Percentiles rank a stretch among this genome's conserved stretches.
These are phyloP conservation scores for Amanita brunnescens DNA, from an alignment of 768 basidiomycete genomes.

Conservation along the genomic window DNA sequence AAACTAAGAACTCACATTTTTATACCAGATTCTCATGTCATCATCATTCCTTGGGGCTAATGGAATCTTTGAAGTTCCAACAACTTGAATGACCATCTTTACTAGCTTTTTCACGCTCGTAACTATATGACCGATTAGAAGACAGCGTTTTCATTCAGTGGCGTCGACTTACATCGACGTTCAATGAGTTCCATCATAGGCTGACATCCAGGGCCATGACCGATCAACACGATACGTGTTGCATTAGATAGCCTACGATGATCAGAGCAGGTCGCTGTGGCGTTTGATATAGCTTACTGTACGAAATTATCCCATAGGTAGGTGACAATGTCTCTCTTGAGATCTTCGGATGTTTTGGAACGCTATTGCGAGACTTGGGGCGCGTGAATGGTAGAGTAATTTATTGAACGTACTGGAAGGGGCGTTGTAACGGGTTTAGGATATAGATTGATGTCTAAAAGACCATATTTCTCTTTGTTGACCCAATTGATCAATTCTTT, in stretches of 20 bases:
- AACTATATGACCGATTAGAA: not conserved
- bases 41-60: slow-evolving; percentile 45
- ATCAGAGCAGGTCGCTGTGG: not conserved
- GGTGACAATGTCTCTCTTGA: slow-evolving; percentile 50
- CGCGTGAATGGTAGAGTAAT: not conserved
- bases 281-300: slow-evolving; percentile 47
- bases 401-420: slow-evolving; percentile 6
- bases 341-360: slow-evolving; percentile 32
- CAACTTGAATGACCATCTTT: slow-evolving; percentile 69
- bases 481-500: slow-evolving; percentile 77
- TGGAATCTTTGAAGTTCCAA: slow-evolving; percentile 55
- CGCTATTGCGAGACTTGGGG: slow-evolving; percentile 19
- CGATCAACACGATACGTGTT: slow-evolving; percentile 69
- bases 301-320: slow-evolving; percentile 98
- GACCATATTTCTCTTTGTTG: slow-evolving; percentile 49
- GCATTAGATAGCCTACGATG: slow-evolving; percentile 61
- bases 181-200: slow-evolving; percentile 69
- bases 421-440: slow-evolving; percentile 40
- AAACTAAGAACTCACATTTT: slow-evolving; percentile 34
- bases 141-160: not conserved
- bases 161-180: slow-evolving; percentile 45
- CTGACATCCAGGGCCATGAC: slow-evolving; percentile 79
- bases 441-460: slow-evolving; percentile 84
- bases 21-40: slow-evolving; percentile 65
- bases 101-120: slow-evolving; percentile 51